Base-by-base conservation (phyloP, 345 rosid species). In the Acer saccharum region DNA sequence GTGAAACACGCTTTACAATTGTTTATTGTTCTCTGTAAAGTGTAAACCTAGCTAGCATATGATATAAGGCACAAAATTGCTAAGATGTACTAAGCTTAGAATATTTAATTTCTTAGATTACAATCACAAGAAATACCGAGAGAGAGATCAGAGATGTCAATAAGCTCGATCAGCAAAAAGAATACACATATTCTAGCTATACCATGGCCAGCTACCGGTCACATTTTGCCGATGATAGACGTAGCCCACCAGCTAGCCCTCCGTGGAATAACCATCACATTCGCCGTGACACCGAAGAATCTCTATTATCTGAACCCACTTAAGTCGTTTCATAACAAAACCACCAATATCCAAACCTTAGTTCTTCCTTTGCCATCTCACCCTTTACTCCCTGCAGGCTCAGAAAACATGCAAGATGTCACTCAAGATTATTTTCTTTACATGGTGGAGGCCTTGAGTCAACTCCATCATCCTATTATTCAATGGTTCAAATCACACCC, bases 131-230 rank as follows among this genome's bases (percentile, higher is more conserved):
- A 29, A 29, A 29, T 29, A 29, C 32, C 32, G 32, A 29, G 32
- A 29, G 32, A 29, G 4, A 3, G 4, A 27, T 27, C 29, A 27
- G 29, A 27, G 29, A 27, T 27, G 29, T 27, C 29, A 27, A 27
- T 1, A 29, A 29, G 32, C 32, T 29, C 32, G 0, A 29, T 29
- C 3, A 29, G 32, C 32, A 29, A 29, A 29, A 29, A 29, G 32
- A 29, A 29, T 2, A 3, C 3, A 2, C 32, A 83, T 39, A 44
- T 83, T 10, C 80, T 80, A 2, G 67, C 75, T 17, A 80, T 80
- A 17, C 82, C 84, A 3, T 75, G 32, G 48, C 86, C 86, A n/a
- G 86, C 86, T 1, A 79, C 78, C 62, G 86, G 86, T 61, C 86
- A 83, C 68, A 10, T 29, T 29, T 29, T 83, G 17, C 41, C 86